phyloP scores from a whole-genome alignment of 768 basidiomycete genomes.

The Strobilomyces dryophilus region DNA sequence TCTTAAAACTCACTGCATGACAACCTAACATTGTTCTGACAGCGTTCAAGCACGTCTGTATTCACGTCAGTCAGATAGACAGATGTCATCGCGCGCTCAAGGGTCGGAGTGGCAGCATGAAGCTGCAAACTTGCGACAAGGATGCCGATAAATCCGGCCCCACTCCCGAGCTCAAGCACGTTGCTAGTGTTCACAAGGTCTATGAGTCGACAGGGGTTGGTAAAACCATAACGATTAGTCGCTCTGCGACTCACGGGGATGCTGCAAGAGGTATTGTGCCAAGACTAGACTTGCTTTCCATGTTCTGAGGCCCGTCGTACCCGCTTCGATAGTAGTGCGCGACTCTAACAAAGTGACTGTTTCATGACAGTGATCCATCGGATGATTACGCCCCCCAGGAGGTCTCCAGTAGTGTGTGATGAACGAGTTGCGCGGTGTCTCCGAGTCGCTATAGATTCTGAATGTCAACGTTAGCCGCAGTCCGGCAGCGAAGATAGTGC shows the following conservation, averaged over 20 bases:
- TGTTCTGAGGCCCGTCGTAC: slow-evolving; percentile 77
- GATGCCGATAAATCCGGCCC: slow-evolving; percentile 71
- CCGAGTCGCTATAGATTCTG: slow-evolving; percentile 20
- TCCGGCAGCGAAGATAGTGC: neutral
- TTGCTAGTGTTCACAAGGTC: slow-evolving; percentile 29
- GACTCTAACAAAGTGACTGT: slow-evolving; percentile 68
- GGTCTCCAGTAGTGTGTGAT: slow-evolving; percentile 61
- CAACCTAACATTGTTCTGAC: slow-evolving; percentile 54
- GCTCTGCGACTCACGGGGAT: slow-evolving; percentile 44
- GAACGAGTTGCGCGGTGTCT: slow-evolving; percentile 43
- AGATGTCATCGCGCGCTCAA: slow-evolving; percentile 7
- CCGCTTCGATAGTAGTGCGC: slow-evolving; percentile 64
- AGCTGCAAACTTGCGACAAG: slow-evolving; percentile 55
- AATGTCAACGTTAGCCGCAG: neutral
- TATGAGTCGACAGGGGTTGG: neutral
- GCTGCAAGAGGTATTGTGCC: slow-evolving; percentile 52
- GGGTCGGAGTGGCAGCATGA: neutral
- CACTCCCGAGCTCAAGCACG: slow-evolving; percentile 73
- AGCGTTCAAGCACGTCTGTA: slow-evolving; percentile 57
- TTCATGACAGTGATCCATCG: slow-evolving; percentile 25
- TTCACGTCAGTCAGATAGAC: slow-evolving; percentile 65
- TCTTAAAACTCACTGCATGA: slow-evolving; percentile 56
- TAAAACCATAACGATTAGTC: neutral
- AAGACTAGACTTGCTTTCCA: slow-evolving; percentile 73
- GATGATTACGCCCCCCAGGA: neutral